Conservation (phyloP, 768 basidiomycete genomes). For the Boletus bicolor region DNA sequence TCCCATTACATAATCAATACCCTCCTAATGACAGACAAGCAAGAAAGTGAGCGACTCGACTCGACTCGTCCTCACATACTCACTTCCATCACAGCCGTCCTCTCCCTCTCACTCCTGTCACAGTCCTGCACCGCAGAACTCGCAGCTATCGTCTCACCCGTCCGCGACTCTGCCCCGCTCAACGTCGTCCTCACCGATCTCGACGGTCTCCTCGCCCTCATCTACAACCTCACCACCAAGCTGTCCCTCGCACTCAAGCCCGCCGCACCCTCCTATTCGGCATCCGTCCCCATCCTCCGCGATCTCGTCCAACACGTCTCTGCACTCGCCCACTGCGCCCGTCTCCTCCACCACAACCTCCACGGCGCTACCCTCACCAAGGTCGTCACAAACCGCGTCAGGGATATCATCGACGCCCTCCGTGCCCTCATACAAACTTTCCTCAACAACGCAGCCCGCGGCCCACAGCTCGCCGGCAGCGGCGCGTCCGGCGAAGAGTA, state of each 20-base stretch:
- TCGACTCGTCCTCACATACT: no score
- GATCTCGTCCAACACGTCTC: constrained; percentile 50
- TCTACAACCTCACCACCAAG: constrained; percentile 58
- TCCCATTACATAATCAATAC: constrained; percentile 15
- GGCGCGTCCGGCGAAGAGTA: constrained; percentile 40
- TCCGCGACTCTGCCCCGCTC: constrained; percentile 7
- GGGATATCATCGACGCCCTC: constrained; percentile 44
- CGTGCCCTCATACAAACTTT: constrained; percentile 44
- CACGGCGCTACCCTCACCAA: constrained; percentile 48
- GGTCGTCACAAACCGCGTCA: constrained; percentile 41
- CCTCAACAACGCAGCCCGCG: constrained; percentile 32
- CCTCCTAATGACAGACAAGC: constrained; percentile 32
- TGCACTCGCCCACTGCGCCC: constrained; percentile 49
- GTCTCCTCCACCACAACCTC: constrained; percentile 36
- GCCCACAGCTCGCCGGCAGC: constrained; percentile 14
- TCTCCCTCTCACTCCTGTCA: constrained; percentile 10
- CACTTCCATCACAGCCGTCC: background rate
- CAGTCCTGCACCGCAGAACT: constrained; percentile 24
- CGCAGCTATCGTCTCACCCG: background rate
- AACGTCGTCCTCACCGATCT: constrained; percentile 52
- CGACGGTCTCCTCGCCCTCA: constrained; percentile 52
- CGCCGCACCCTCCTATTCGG: constrained; percentile 47
- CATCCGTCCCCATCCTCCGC: constrained; percentile 49
- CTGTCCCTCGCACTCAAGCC: constrained; percentile 63
- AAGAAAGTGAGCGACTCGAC: background rate